These are phyloP conservation scores for Lecanosticta acicola DNA, from an alignment of 2,329 filamentous ascomycete species.

Conservation along the genomic window DNA sequence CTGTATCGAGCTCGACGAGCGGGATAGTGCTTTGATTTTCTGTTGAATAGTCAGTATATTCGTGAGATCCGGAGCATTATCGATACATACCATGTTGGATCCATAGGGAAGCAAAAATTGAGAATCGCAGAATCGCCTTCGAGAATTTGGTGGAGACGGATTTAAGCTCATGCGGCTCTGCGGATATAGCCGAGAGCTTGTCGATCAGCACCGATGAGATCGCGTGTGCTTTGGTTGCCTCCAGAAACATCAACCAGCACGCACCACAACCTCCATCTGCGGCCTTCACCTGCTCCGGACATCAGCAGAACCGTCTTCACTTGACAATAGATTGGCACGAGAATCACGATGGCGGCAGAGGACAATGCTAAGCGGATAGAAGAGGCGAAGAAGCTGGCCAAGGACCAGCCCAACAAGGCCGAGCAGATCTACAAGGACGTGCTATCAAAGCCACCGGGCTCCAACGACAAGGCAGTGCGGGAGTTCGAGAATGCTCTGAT, in stretches of 20 bases:
- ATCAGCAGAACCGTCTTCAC: neutral
- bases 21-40: conserved; percentile 63
- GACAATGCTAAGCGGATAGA: conserved; percentile 64
- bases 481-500: conserved; percentile 89
- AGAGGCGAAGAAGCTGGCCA: conserved; percentile 80
- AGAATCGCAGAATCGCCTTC: conserved; percentile 2
- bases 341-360: conserved; percentile 41
- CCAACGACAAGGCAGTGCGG: conserved; percentile 77
- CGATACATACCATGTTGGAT: conserved; percentile 16
- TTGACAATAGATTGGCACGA: neutral
- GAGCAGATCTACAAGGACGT: conserved; percentile 86
- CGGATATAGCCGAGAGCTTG: conserved; percentile 9
- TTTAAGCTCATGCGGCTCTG: conserved; percentile 4
- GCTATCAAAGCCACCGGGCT: conserved; percentile 71
- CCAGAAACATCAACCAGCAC: conserved; percentile 1
- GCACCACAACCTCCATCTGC: conserved; percentile 1
- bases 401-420: conserved; percentile 75
- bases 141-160: conserved; percentile 7
- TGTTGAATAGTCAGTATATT: conserved; percentile 19
- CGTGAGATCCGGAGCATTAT: neutral
- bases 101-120: conserved; percentile 11
- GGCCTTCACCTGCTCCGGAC: conserved; percentile 1
- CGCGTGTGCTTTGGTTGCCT: conserved; percentile 5
- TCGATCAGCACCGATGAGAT: neutral
- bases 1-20: conserved; percentile 59